A percentile compares a stretch with the other conserved stretches of the same genome.
Conservation (phyloP, 2,329 filamentous ascomycete genomes). For the Hymenoscyphus albidus region DNA sequence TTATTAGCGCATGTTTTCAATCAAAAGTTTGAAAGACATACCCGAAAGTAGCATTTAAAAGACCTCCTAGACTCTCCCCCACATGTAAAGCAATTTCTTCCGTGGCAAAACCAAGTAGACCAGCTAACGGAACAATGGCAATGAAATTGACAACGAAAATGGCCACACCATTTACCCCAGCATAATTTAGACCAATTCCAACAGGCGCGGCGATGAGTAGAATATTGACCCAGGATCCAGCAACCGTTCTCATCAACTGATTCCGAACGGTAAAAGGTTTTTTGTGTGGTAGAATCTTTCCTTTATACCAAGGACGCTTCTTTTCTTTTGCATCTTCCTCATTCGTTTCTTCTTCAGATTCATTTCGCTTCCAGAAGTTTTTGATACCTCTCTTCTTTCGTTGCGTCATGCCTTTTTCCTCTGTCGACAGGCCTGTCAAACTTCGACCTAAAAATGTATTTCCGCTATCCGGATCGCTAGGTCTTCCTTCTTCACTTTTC, state of each 20-base stretch:
- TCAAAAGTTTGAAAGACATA: conserved; percentile 37
- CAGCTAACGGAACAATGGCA: conserved; percentile 85
- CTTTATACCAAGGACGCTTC: conserved; percentile 31
- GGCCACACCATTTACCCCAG: conserved; percentile 53
- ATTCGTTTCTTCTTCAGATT: conserved; percentile 13
- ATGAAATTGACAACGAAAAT: conserved; percentile 91
- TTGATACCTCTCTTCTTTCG: conserved; percentile 21
- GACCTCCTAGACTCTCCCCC: conserved; percentile 81
- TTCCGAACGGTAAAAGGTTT: conserved; percentile 54
- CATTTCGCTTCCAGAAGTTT: conserved; percentile 14
- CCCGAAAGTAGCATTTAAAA: conserved; percentile 89
- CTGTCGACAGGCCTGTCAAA: neutral
- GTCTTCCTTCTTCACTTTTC: neutral
- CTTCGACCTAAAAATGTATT: conserved; percentile 17
- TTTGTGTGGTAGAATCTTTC: conserved; percentile 41
- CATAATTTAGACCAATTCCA: conserved; percentile 72
- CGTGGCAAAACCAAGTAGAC: conserved; percentile 81
- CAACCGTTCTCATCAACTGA: conserved; percentile 69
- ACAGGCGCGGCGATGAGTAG: conserved; percentile 73
- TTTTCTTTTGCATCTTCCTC: conserved; percentile 27
- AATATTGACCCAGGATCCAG: conserved; percentile 84
- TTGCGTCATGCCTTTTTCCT: conserved; percentile 8
- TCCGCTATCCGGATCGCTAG: conserved; percentile 21
- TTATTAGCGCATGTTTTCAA: conserved; percentile 23
- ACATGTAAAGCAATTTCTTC: conserved; percentile 81